Percentiles rank a stretch among this genome's conserved stretches.
These are phyloP conservation scores for Globisporangium heterothallicum DNA, from an alignment of 352 stramenopile genomes.

Conservation along the genomic window DNA sequence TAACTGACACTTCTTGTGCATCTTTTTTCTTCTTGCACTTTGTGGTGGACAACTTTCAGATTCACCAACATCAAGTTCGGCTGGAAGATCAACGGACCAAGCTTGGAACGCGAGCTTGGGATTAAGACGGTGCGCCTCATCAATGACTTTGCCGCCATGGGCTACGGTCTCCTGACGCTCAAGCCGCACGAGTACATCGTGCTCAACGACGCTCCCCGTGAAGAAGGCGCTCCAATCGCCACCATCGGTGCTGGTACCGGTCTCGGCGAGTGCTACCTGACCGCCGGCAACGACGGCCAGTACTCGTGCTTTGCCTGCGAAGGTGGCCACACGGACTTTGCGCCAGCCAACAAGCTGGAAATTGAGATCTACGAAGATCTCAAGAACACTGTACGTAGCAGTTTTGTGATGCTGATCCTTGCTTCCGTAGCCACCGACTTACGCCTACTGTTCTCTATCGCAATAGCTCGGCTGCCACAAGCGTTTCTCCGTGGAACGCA, in stretches of 20 bases:
- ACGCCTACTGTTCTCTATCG: neutral
- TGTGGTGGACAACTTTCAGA: conserved; percentile 17
- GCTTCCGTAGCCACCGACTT: neutral
- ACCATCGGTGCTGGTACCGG: conserved; percentile 96
- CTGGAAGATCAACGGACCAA: conserved; percentile 85
- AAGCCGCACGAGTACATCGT: conserved; percentile 90
- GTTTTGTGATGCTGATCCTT: neutral
- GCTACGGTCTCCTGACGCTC: conserved; percentile 95
- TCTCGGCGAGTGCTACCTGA: conserved; percentile 96
- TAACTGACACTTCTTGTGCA: conserved; percentile 48
- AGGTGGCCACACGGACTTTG: conserved; percentile 95
- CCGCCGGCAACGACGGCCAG: conserved; percentile 66
- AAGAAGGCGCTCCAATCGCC: conserved; percentile 87
- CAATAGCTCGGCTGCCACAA: conserved; percentile 73
- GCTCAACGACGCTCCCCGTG: conserved; percentile 69
- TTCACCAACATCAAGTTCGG: conserved; percentile 93
- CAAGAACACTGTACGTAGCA: conserved; percentile 38
- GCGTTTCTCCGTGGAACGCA: conserved; percentile 93
- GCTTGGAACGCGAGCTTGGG: conserved; percentile 72
- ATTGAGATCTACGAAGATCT: conserved; percentile 83
- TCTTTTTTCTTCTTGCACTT: conserved; percentile 17
- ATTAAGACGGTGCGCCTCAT: conserved; percentile 90
- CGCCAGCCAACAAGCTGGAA: conserved; percentile 84
- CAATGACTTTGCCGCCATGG: conserved; percentile 97
- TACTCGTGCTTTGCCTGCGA: conserved; percentile 93